Conservation (phyloP, 495 filamentous ascomycete genomes). For the Aspergillus indologenus region DNA sequence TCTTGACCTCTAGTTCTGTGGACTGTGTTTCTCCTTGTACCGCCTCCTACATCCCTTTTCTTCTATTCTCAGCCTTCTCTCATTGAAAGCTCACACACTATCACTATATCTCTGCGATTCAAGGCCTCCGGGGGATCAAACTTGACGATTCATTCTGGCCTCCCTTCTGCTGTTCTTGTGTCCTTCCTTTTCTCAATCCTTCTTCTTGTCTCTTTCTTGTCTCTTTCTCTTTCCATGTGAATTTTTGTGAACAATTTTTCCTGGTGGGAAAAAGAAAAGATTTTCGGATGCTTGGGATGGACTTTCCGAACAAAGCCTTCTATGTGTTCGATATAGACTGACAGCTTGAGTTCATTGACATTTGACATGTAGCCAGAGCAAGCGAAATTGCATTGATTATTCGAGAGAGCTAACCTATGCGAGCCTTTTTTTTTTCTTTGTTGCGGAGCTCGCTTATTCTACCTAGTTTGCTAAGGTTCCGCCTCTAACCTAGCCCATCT, state of each 20-base stretch:
- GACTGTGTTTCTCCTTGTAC: not conserved
- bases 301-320: not conserved
- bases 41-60: conserved; percentile 2
- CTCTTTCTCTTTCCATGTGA: conserved; percentile 7
- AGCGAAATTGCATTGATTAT: not conserved
- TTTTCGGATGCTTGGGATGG: conserved; percentile 9
- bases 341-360: conserved; percentile 17
- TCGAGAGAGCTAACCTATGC: not conserved
- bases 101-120: not conserved
- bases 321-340: conserved; percentile 20
- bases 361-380: not conserved
- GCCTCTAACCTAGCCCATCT: conserved; percentile 6
- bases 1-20: not conserved
- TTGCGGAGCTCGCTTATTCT: too few species aligned
- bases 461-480: conserved; percentile 9
- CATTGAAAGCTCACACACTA: not conserved
- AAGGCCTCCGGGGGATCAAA: not conserved
- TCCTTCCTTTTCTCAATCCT: conserved; percentile 10
- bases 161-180: conserved; percentile 1
- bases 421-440: conserved; percentile 14
- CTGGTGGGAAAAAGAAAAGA: conserved; percentile 3
- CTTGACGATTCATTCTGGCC: not conserved
- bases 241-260: conserved; percentile 19
- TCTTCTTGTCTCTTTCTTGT: conserved; percentile 1
- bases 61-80: conserved; percentile 12